Evolutionary conservation across 1,284 basidiomycete species (phyloP).

Genomic region (Tetrapyrgos nigripes): DNA sequence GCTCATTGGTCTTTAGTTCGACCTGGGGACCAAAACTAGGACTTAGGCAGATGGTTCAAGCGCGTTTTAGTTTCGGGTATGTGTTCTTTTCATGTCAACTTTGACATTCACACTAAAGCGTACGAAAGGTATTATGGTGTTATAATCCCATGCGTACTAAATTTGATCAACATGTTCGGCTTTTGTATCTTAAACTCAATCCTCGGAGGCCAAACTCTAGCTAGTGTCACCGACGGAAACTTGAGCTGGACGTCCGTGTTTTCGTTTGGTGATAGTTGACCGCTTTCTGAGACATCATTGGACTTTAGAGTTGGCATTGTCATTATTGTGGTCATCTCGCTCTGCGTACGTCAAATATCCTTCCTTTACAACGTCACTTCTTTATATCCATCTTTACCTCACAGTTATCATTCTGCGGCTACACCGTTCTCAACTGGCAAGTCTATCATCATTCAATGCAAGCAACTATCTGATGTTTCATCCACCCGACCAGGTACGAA

Average conservation of each 20-base stretch:
- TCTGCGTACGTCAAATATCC: constrained; percentile 57
- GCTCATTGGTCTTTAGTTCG: constrained; percentile 47
- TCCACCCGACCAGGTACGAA: constrained; percentile 63
- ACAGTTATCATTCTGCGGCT: not conserved
- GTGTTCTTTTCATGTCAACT: too few species aligned
- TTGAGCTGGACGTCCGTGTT: constrained; percentile 69
- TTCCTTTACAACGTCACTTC: constrained; percentile 67
- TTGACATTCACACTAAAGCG: too few species aligned
- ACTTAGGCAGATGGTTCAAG: constrained; percentile 87
- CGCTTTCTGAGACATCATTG: not conserved
- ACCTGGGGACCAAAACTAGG: constrained; percentile 90
- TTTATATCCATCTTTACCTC: constrained; percentile 46
- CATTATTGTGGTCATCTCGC: constrained; percentile 79
- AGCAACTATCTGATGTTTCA: not conserved
- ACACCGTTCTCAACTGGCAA: constrained; percentile 49
- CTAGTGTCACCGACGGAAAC: constrained; percentile 68
- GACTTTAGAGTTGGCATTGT: constrained; percentile 80
- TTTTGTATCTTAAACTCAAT: constrained; percentile 83
- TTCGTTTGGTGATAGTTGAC: not conserved
- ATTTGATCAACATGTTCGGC: constrained; percentile 69
- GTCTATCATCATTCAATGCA: constrained; percentile 14
- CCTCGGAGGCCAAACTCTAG: constrained; percentile 79
- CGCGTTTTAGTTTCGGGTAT: constrained; percentile 81
- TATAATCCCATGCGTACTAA: constrained; percentile 68
- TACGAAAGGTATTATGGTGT: constrained; percentile 67